phyloP scores from a whole-genome alignment of 2,329 filamentous ascomycete species.

The Fusarium cicatricum region DNA sequence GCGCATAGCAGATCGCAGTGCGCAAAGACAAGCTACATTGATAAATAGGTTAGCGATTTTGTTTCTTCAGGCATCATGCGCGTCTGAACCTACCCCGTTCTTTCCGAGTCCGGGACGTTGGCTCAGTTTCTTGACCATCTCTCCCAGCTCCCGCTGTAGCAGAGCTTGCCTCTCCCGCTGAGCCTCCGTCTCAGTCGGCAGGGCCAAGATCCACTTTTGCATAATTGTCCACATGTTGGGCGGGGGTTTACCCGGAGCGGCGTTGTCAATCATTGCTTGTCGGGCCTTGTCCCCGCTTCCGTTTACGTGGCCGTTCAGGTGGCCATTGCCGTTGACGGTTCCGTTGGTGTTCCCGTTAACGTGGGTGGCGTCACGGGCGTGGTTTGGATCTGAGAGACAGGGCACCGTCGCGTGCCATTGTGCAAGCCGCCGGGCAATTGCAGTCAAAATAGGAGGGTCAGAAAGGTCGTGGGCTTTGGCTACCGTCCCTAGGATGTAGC shows the following conservation, averaged over 20 bases:
- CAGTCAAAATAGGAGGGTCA: conserved; percentile 77
- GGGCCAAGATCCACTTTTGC: conserved; percentile 91
- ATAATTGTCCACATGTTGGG: conserved; percentile 95
- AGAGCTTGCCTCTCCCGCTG: conserved; percentile 72
- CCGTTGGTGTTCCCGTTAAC: conserved; percentile 51
- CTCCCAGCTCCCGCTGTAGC: conserved; percentile 78
- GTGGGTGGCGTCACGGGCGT: conserved; percentile 29
- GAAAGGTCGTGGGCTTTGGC: conserved; percentile 84
- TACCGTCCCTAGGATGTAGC: conserved; percentile 83
- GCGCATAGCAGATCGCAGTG: conserved; percentile 97
- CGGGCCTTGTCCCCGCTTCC: conserved; percentile 41
- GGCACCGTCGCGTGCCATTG: conserved; percentile 88
- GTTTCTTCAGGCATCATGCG: not conserved
- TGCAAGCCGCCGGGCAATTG: conserved; percentile 83
- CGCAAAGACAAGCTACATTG: conserved; percentile 79
- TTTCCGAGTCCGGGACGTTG: conserved; percentile 78
- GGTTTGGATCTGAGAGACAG: conserved; percentile 55
- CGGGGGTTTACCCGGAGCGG: conserved; percentile 73
- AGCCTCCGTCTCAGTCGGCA: conserved; percentile 76
- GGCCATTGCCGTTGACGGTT: conserved; percentile 48
- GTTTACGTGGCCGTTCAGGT: conserved; percentile 39
- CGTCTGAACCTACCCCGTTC: conserved; percentile 67
- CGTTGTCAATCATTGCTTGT: conserved; percentile 56
- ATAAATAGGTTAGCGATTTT: conserved; percentile 22
- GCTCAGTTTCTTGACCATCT: conserved; percentile 75